phyloP scores from a whole-genome alignment of 2,329 filamentous ascomycete species.

The Cercospora zeina region DNA sequence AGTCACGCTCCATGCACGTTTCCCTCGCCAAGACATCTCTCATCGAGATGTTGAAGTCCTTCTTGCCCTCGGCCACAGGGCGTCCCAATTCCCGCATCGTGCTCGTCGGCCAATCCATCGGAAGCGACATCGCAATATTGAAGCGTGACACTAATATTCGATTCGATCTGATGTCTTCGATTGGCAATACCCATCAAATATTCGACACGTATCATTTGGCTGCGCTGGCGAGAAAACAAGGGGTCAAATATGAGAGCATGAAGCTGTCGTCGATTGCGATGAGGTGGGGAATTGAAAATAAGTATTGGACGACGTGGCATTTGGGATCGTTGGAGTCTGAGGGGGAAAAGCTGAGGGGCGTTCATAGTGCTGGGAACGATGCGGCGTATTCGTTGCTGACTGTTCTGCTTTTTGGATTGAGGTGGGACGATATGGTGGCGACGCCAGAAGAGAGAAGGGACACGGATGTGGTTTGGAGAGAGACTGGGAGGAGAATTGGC shows the following conservation, averaged over 20 bases:
- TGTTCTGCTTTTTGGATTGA: slow-evolving; percentile 12
- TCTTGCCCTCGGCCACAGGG: background rate
- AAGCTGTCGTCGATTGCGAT: slow-evolving; percentile 11
- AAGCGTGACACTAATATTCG: background rate
- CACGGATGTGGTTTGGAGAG: background rate
- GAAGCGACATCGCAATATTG: background rate
- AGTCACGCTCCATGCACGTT: background rate
- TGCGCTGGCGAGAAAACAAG: background rate
- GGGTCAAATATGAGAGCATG: background rate
- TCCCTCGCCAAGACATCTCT: background rate
- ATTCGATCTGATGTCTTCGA: background rate
- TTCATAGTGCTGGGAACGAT: slow-evolving; percentile 22
- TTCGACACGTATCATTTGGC: slow-evolving; percentile 14
- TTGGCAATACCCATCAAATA: background rate
- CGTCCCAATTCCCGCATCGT: background rate
- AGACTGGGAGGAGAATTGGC: background rate
- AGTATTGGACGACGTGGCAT: background rate
- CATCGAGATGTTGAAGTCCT: background rate
- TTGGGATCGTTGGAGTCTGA: background rate
- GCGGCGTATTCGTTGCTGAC: slow-evolving; percentile 20
- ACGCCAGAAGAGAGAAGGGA: background rate
- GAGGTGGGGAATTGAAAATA: slow-evolving; percentile 13
- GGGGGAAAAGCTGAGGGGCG: background rate
- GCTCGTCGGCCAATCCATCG: slow-evolving; percentile 12
- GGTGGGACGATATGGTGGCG: background rate